Base-by-base conservation (phyloP, 805 yeast species). In the Candida anglica region DNA sequence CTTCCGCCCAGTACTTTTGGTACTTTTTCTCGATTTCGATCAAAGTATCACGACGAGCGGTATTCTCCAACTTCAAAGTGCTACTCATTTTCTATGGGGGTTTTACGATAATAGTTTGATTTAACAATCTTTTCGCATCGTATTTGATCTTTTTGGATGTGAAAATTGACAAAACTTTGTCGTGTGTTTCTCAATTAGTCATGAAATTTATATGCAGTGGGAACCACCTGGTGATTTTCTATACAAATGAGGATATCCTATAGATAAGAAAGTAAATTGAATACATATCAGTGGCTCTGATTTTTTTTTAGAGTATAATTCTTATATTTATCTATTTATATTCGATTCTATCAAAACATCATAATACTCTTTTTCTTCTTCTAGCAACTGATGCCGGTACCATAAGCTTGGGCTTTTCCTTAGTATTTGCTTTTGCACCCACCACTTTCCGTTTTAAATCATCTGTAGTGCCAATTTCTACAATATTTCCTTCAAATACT, bases 21-120 rank as follows among this genome's bases (percentile, higher is more conserved):
- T 86, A 89, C 60, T 81, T 83, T 63, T 84, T 79, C 62, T 93
- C 98, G 50, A 86, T 81, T 20, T 71, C 94, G 44, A 87, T 82
- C 50, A 93, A 76, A 36, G 91, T 79, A 73, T 93, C 99, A 69
- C 99, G 82, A 69, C 98, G 88, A 47, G 86, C 76, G 35, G 99
- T 93, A 66, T 86, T 72, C 52, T 69, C 71, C 43, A 63, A 51
- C 47, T 61, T 63, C 34, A 63, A 55, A 19, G 66, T 47, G 41
- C 61, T 60, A 56, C 69, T 63, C 71, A 66, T 65, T n/a, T n/a
- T n/a, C n/a, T n/a, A n/a, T n/a, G n/a, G n/a, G 31, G 27, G n/a
- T n/a, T n/a, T 47, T 42, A 9, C 14, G 28, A 21, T 9, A 26
- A 23, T 19, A 28, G 27, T 16, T 18, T 27, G 32, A 17, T 24